These are phyloP conservation scores for Magnolia kwangsiensis DNA, from an alignment of 164 flowering plant species.

Conservation along the genomic window DNA sequence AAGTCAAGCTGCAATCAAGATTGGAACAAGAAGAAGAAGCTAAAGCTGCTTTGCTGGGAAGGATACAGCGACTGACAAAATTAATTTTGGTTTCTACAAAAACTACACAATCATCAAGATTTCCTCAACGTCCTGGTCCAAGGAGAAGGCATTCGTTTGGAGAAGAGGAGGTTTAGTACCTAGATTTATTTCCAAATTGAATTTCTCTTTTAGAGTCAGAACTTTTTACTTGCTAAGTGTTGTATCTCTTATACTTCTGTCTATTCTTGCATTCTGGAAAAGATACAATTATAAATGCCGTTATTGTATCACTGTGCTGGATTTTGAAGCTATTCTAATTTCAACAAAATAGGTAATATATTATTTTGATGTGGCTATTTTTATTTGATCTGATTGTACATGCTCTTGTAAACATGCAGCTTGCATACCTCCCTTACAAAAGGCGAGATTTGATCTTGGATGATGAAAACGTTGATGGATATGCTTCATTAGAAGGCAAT, in stretches of 20 bases:
- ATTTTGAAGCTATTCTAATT: not conserved
- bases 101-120: constrained; percentile 61
- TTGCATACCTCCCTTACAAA: constrained; percentile 88
- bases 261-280: not conserved
- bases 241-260: not conserved
- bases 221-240: not conserved
- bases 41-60: constrained; percentile 83
- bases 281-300: not conserved
- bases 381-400: constrained; percentile 16
- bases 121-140: constrained; percentile 66
- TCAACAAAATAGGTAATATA: not conserved
- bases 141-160: constrained; percentile 98
- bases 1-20: constrained; percentile 83
- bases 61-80: constrained; percentile 91
- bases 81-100: constrained; percentile 88
- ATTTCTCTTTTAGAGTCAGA: not conserved
- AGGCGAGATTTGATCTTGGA: constrained; percentile 78
- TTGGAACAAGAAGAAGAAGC: constrained; percentile 99
- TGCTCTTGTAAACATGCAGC: constrained; percentile 42
- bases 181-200: not conserved
- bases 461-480: constrained; percentile 73
- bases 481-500: constrained; percentile 63
- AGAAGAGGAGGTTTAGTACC: constrained; percentile 82
- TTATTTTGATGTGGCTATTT: not conserved
- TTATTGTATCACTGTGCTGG: not conserved